Evolutionary conservation across 108 stramenopile species (phyloP).

Genomic region (Discostella pseudostelligera): DNA sequence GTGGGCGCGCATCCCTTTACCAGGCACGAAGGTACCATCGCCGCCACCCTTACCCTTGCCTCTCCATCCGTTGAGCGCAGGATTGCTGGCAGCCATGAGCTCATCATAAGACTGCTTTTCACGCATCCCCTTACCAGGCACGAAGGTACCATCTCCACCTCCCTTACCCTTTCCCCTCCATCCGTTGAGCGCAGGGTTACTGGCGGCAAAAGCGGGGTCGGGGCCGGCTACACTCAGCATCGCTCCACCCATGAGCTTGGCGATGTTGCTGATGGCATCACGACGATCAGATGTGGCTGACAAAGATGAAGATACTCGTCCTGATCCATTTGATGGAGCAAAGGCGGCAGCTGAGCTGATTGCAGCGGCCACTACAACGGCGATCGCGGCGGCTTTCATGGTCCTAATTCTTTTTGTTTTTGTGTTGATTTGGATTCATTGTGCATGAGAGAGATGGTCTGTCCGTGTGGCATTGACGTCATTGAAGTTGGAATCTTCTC

Average conservation of each 20-base stretch:
- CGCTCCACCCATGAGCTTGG: constrained; percentile 38
- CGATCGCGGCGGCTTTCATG: constrained; percentile 29
- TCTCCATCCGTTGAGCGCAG: constrained; percentile 28
- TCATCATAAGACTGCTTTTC: constrained; percentile 34
- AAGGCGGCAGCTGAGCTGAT: constrained; percentile 24
- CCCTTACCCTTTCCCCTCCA: constrained; percentile 21
- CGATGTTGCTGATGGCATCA: constrained; percentile 39
- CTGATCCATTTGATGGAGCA: constrained; percentile 31
- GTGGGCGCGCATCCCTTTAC: constrained; percentile 29
- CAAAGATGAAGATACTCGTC: constrained; percentile 22
- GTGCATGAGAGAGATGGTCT: no score
- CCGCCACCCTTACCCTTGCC: constrained; percentile 15
- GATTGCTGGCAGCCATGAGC: constrained; percentile 29
- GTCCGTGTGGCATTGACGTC: no score
- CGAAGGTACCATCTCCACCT: constrained; percentile 31
- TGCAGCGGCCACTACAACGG: constrained; percentile 28
- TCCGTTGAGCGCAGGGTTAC: constrained; percentile 32
- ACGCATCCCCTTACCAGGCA: constrained; percentile 22
- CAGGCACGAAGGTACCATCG: constrained; percentile 33
- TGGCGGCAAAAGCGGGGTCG: constrained; percentile 39
- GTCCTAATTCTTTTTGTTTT: not conserved
- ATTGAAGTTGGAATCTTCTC: no score
- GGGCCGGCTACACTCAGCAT: constrained; percentile 22
- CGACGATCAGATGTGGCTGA: constrained; percentile 37
- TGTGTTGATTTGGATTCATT: no score